Evolutionary conservation across 106 monocot genomes (phyloP), one percentile per base, ranked within the genome.

Genomic region (Allium cepa): DNA sequence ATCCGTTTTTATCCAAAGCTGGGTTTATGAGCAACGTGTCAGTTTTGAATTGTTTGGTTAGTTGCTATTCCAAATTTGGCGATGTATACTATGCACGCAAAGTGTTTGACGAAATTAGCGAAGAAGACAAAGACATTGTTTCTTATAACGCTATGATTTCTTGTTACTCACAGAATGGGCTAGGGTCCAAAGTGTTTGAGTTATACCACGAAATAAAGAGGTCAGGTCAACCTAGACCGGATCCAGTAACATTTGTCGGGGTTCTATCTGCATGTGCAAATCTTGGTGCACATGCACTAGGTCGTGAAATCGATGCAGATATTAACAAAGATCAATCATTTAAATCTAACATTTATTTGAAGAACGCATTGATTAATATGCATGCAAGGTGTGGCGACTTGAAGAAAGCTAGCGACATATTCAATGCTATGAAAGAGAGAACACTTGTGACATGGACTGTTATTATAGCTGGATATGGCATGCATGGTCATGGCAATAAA

Each of bases 381-480:
- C 83, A 93, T 45, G 82, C 79, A 7, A 70, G 88, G 13, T 93
- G 93, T 14, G 93, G 88, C 8, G 56, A 84, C 52, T 63, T 93
- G 58, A 12, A 18, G 1, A 71, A 60, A 0, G 93, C 88, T 4
- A 60, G 71, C n/a, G 47, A 79, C 69, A 52, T 88, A 9, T 93
- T 93, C 17, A 79, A 83, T 22, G 61, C 10, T 53, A 93, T 88
- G 83, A 59, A 74, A 9, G 66, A 73, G 7, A 82, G 64, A 55
- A 93, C 63, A 26, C 60, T 88, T n/a, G 79, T 93, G 9, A 79
- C 93, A 4, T 93, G 88, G 88, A 93, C 93, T 0, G 83, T 81
- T 5, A 76, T 93, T 16, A 88, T 93, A 48, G 61, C 85, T 0
- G 85, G 83, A 0, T 86, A 79, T 15, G 88, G 93, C 3, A 77